These are phyloP conservation scores for Fagus sylvatica DNA, from an alignment of 306 rosid genomes.

Conservation along the genomic window DNA sequence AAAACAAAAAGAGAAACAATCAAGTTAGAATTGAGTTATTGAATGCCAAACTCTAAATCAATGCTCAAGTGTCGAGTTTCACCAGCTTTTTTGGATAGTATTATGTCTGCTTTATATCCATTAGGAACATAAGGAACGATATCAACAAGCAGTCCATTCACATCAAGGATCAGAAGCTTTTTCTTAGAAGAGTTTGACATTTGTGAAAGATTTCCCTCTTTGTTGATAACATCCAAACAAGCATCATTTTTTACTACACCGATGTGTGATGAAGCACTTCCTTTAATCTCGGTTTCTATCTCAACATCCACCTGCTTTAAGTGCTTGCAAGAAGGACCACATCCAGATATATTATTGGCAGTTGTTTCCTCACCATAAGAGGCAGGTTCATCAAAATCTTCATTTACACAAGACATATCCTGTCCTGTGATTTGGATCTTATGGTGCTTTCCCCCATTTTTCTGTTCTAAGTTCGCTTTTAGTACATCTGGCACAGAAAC, in stretches of 20 bases:
- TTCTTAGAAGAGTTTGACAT: slow-evolving; percentile 39
- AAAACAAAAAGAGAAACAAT: slow-evolving; percentile 6
- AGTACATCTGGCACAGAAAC: slow-evolving; percentile 20
- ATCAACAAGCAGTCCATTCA: slow-evolving; percentile 92
- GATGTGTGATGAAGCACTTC: slow-evolving; percentile 19
- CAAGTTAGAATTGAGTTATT: slow-evolving; percentile 26
- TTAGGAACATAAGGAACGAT: slow-evolving; percentile 35
- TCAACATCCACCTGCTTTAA: background rate
- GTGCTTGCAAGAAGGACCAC: background rate
- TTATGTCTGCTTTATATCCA: slow-evolving; percentile 36
- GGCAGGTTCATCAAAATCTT: background rate
- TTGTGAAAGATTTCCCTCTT: slow-evolving; percentile 30
- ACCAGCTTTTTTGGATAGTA: slow-evolving; percentile 58
- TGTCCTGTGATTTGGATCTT: slow-evolving; percentile 18
- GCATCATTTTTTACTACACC: slow-evolving; percentile 25
- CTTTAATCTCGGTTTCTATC: slow-evolving; percentile 19
- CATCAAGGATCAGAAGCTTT: slow-evolving; percentile 91
- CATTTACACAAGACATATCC: slow-evolving; percentile 19
- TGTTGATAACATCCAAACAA: slow-evolving; percentile 24
- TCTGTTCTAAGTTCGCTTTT: slow-evolving; percentile 27
- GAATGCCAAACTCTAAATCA: slow-evolving; percentile 18
- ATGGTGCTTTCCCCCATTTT: slow-evolving; percentile 26
- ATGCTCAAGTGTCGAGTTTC: slow-evolving; percentile 20
- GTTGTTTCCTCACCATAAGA: background rate
- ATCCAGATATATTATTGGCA: background rate